Evolutionary conservation across 2,329 filamentous ascomycete genomes (phyloP).

Genomic region (Elsinoe fawcettii): DNA sequence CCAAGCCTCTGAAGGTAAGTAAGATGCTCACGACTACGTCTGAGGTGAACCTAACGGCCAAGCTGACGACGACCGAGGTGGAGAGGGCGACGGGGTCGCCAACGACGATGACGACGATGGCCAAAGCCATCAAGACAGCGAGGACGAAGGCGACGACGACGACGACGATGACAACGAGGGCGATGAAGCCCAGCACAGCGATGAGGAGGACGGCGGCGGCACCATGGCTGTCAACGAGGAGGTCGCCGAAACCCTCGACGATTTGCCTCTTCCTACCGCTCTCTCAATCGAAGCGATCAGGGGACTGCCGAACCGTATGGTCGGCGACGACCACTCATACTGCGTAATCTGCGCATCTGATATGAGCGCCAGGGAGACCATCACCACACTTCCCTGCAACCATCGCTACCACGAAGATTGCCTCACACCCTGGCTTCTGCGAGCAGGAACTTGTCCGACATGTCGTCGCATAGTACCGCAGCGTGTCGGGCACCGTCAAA

Average conservation of each 20-base stretch:
- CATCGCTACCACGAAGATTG: constrained; percentile 3
- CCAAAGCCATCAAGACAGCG: background rate
- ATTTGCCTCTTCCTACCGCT: background rate
- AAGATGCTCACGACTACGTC: background rate
- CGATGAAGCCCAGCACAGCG: background rate
- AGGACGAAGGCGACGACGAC: background rate
- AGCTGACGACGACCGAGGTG: background rate
- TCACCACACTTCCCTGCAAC: background rate
- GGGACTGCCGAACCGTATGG: background rate
- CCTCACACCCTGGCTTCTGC: background rate
- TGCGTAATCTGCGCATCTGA: background rate
- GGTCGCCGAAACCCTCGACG: background rate
- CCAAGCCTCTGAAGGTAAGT: background rate
- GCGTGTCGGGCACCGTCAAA: background rate
- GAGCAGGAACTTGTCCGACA: background rate
- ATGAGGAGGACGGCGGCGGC: background rate
- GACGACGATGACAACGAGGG: background rate
- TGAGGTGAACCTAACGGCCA: background rate
- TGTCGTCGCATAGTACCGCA: constrained; percentile 1
- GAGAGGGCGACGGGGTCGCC: background rate
- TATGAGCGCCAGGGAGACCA: background rate
- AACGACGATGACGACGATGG: background rate
- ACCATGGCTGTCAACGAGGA: background rate
- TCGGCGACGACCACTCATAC: background rate
- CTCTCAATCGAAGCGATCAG: background rate